Evolutionary conservation across 129 eudicot genomes (phyloP).

Genomic region (Oenanthe sinensis): DNA sequence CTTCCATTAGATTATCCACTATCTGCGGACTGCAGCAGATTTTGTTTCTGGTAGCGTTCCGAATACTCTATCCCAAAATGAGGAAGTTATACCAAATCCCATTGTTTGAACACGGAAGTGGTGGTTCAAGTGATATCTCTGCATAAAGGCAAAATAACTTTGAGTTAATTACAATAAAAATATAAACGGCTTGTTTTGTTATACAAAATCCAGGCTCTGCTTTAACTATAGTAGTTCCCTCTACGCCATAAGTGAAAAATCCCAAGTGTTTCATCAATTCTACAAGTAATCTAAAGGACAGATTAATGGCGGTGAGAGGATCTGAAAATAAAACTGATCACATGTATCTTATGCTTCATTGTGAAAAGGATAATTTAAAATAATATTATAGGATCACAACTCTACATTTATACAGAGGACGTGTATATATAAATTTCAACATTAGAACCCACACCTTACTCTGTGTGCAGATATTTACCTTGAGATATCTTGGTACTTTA

Average conservation of each 20-base stretch:
- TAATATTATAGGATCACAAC: neutral
- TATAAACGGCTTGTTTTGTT: neutral
- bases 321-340: neutral
- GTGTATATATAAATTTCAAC: neutral
- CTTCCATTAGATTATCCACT: neutral
- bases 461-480: slow-evolving; percentile 36
- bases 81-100: slow-evolving; percentile 87
- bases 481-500: slow-evolving; percentile 50
- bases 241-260: neutral
- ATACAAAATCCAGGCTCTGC: neutral
- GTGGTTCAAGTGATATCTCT: slow-evolving; percentile 88
- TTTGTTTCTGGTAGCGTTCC: slow-evolving; percentile 72
- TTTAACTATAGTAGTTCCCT: neutral
- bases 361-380: neutral
- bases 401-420: neutral
- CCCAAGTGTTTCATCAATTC: neutral
- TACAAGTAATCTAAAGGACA: neutral
- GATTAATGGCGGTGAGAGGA: neutral
- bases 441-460: neutral
- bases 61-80: slow-evolving; percentile 77
- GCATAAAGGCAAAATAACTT: slow-evolving; percentile 20
- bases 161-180: neutral
- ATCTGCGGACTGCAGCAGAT: neutral
- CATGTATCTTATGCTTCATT: neutral
- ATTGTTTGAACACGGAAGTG: slow-evolving; percentile 78